Conservation (phyloP, 83 land plant species). For the Thuja plicata region DNA sequence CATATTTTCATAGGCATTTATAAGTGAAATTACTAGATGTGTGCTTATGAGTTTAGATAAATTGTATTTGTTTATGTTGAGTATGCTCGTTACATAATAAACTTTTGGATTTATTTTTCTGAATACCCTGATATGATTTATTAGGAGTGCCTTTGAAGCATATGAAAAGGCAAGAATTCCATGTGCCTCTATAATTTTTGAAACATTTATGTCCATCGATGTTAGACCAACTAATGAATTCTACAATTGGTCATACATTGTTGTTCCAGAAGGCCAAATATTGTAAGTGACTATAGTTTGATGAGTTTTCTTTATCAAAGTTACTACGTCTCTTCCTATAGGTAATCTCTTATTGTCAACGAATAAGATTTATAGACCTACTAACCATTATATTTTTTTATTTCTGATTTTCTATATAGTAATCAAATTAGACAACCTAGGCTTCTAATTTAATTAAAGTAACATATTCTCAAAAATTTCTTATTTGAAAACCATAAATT, state of each 20-base stretch:
- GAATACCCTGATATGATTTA: neutral
- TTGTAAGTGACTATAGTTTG: neutral
- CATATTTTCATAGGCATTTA: neutral
- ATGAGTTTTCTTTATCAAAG: neutral
- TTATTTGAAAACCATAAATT: neutral
- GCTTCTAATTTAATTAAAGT: neutral
- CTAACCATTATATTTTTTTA: neutral
- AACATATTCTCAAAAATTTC: neutral
- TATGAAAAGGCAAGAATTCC: conserved; percentile 37
- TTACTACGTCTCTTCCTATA: neutral
- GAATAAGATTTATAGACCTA: neutral
- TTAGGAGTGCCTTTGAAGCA: conserved; percentile 35
- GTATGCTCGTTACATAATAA: neutral
- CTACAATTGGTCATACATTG: conserved; percentile 45
- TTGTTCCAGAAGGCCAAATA: conserved; percentile 4
- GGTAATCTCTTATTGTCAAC: neutral
- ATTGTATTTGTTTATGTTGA: neutral
- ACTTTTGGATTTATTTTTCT: neutral
- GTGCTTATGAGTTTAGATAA: neutral
- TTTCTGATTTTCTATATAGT: neutral
- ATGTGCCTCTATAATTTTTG: conserved; percentile 35
- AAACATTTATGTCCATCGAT: conserved; percentile 22
- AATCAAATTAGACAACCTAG: neutral
- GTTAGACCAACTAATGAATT: conserved; percentile 24
- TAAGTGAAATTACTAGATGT: neutral